A percentile compares a stretch with the other conserved stretches of the same genome.
Evolutionary conservation across 768 basidiomycete genomes (phyloP).

Genomic region (Hebeloma cylindrosporum): DNA sequence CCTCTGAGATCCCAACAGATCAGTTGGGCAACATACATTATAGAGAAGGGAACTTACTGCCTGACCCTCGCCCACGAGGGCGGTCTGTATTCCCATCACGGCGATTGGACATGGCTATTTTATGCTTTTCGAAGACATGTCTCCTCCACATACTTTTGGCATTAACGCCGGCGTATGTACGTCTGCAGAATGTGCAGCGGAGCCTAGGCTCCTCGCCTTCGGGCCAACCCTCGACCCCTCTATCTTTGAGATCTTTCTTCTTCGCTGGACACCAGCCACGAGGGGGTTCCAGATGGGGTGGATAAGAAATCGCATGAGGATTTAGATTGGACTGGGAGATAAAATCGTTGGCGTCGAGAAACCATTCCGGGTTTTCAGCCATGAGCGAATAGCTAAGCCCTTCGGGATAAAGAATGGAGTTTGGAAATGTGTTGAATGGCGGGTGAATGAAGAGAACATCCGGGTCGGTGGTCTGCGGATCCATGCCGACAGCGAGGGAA

Average conservation of each 20-base stretch:
- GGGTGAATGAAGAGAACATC: slow-evolving; percentile 70
- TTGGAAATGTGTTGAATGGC: slow-evolving; percentile 68
- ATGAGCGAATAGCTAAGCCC: slow-evolving; percentile 71
- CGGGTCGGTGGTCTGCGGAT: slow-evolving; percentile 68
- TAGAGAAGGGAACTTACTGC: slow-evolving; percentile 48
- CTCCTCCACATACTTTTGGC: slow-evolving; percentile 92
- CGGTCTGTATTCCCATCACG: slow-evolving; percentile 64
- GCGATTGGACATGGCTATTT: slow-evolving; percentile 86
- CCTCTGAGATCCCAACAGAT: slow-evolving; percentile 46
- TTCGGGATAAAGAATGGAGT: slow-evolving; percentile 57
- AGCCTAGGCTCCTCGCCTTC: slow-evolving; percentile 80
- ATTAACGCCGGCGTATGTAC: slow-evolving; percentile 83
- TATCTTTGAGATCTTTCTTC: slow-evolving; percentile 74
- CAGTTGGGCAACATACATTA: slow-evolving; percentile 9
- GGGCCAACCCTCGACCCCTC: slow-evolving; percentile 70
- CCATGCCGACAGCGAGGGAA: slow-evolving; percentile 53
- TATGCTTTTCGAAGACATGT: slow-evolving; percentile 88
- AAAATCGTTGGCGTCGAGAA: slow-evolving; percentile 70
- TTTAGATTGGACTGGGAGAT: slow-evolving; percentile 45
- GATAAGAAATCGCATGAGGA: slow-evolving; percentile 64
- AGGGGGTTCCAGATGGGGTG: slow-evolving; percentile 76
- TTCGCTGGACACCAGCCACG: slow-evolving; percentile 87
- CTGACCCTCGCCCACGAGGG: slow-evolving; percentile 60
- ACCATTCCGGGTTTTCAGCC: slow-evolving; percentile 81
- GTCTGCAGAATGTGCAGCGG: slow-evolving; percentile 81